Percentiles rank a stretch among this genome's conserved stretches.
phyloP scores from a whole-genome alignment of 2,329 filamentous ascomycete species.

The Aureobasidium sp. region DNA sequence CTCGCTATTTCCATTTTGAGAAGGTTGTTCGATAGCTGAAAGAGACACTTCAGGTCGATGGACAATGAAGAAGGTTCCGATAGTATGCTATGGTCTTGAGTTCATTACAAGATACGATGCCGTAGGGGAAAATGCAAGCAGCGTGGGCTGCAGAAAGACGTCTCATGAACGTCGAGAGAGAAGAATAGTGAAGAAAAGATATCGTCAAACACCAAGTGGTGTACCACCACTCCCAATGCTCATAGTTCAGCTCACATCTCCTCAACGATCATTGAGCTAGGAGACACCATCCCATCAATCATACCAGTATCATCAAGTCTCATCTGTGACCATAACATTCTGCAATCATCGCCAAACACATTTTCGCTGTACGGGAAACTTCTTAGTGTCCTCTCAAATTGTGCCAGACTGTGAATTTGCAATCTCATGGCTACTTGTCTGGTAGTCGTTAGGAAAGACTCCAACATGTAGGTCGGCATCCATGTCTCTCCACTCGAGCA shows the following conservation, averaged over 20 bases:
- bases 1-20: no score
- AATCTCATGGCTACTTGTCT: conserved; percentile 1
- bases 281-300: conserved; percentile 2
- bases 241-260: neutral
- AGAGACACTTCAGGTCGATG: neutral
- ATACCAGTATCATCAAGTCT: conserved; percentile 3
- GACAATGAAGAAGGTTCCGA: no score
- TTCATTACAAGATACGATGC: neutral
- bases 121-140: neutral
- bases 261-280: neutral
- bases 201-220: neutral
- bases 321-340: neutral
- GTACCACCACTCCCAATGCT: neutral
- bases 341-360: conserved; percentile 10
- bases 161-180: neutral
- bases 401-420: neutral
- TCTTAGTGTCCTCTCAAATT: conserved; percentile 2
- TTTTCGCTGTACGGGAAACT: conserved; percentile 5
- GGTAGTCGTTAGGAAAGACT: conserved; percentile 4
- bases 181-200: neutral
- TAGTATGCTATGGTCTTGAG: neutral
- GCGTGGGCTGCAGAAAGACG: neutral
- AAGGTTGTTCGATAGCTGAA: no score
- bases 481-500: conserved; percentile 1
- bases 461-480: conserved; percentile 11